Evolutionary conservation across 306 rosid species (phyloP), one percentile per base, ranked within the genome.

Genomic region (Cyclanthera cordifolia): DNA sequence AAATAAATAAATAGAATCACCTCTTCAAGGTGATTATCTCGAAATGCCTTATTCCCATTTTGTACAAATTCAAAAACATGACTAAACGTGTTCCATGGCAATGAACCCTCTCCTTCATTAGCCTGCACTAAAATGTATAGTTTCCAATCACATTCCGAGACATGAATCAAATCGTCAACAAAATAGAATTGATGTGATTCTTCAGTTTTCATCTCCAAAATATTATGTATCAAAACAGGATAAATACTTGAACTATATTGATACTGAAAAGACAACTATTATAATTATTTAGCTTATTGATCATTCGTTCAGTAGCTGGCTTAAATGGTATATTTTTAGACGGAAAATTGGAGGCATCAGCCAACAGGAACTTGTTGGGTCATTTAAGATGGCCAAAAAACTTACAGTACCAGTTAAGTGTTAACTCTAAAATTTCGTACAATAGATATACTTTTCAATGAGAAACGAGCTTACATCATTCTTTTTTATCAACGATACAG

Each of bases 31-130:
- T 75, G 80, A 32, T 80, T 78, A 58, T 83, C 87, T 67, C 87
- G 81, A 76, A 87, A 90, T 21, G 90, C 86, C 6, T 4, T 75
- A 79, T 93, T 93, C 46, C 99, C 99, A 48, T 74, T 80, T 77
- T 81, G 86, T 74, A 93, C 91, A 20, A 84, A 86, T 48, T 86
- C 79, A 28, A 82, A 73, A 28, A 93, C 78, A 76, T 85, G 84
- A 20, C 41, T 79, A 72, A 83, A 73, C 59, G 84, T 75, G 72
- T 85, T 94, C 84, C 75, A 43, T 17, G 88, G 75, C 82, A 86
- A 76, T 1, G 79, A 24, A 19, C 76, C 80, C 56, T 71, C 88
- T 39, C 79, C 78, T 70, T 69, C 80, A 74, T 79, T 80, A 37
- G 65, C 91, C 99, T 93, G 94, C 81, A 80, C 73, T 64, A 51